phyloP scores from a whole-genome alignment of 352 stramenopile species.

The Phytopythium litorale region DNA sequence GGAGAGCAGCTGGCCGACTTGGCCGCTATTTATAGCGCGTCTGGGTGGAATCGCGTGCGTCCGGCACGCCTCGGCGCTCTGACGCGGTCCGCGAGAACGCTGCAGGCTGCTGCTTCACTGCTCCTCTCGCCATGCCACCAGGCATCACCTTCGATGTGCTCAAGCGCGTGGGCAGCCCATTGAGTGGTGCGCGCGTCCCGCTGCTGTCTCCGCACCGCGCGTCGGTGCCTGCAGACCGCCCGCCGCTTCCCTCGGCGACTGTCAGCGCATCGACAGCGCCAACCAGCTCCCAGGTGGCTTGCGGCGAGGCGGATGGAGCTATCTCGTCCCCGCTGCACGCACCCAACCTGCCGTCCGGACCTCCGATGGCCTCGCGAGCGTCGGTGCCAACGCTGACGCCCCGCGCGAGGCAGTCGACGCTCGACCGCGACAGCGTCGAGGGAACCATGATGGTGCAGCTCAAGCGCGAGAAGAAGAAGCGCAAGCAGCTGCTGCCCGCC shows the following conservation, averaged over 20 bases:
- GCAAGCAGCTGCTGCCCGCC: conserved; percentile 54
- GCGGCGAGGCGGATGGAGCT: background rate
- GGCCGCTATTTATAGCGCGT: conserved; percentile 1
- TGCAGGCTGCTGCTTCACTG: background rate
- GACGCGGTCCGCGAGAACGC: no score
- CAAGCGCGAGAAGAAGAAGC: conserved; percentile 43
- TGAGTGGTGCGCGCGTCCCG: background rate
- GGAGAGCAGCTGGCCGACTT: background rate
- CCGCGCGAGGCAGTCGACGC: conserved; percentile 15
- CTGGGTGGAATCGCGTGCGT: background rate
- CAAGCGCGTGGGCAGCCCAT: conserved; percentile 5
- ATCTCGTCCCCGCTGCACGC: background rate
- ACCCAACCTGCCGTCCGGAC: no score
- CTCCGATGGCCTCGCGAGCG: no score
- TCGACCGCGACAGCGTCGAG: conserved; percentile 41
- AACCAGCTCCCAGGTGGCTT: background rate
- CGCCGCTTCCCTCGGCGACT: background rate
- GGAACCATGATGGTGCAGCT: conserved; percentile 56
- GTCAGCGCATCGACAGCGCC: background rate
- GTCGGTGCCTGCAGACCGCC: background rate
- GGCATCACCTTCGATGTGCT: conserved; percentile 6
- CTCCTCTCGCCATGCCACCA: background rate
- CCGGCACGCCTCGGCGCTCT: background rate
- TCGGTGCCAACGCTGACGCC: background rate
- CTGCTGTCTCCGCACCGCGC: conserved; percentile 4